Evolutionary conservation across 306 rosid species (phyloP).

Genomic region (Macrotyloma uniflorum): DNA sequence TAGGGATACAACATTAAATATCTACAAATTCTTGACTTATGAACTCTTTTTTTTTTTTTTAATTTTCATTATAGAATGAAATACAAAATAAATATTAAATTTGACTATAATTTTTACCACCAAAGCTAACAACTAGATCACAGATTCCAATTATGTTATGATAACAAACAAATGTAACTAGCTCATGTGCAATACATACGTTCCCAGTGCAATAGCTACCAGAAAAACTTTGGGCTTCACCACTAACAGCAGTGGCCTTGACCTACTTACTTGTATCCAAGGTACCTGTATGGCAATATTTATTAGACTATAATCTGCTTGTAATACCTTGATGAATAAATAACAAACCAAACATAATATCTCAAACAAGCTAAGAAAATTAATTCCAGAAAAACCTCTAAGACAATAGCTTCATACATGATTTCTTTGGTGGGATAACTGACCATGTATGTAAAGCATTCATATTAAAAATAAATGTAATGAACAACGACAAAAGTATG

Average conservation of each 20-base stretch:
- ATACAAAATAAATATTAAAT: background rate
- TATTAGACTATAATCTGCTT: conserved; percentile 28
- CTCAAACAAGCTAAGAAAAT: conserved; percentile 1
- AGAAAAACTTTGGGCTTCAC: conserved; percentile 86
- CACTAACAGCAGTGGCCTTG: conserved; percentile 75
- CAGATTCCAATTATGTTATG: background rate
- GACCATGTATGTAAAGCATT: background rate
- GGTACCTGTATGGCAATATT: conserved; percentile 73
- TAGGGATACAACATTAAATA: background rate
- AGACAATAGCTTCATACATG: conserved; percentile 2
- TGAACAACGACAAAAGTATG: conserved; percentile 3
- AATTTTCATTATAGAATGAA: conserved; percentile 15
- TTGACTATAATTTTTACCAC: background rate
- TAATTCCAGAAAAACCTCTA: background rate
- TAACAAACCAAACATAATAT: background rate
- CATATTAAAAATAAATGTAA: background rate
- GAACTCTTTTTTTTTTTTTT: conserved; percentile 2
- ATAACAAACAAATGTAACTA: conserved; percentile 23
- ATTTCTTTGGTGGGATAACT: background rate
- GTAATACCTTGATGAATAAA: conserved; percentile 18
- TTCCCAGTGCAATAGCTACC: conserved; percentile 85
- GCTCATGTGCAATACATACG: conserved; percentile 50
- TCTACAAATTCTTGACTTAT: conserved; percentile 20
- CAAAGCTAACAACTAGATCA: conserved; percentile 18
- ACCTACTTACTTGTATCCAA: conserved; percentile 94